phyloP scores from a whole-genome alignment of 2,329 filamentous ascomycete species.

The Penicillium oxalicum region DNA sequence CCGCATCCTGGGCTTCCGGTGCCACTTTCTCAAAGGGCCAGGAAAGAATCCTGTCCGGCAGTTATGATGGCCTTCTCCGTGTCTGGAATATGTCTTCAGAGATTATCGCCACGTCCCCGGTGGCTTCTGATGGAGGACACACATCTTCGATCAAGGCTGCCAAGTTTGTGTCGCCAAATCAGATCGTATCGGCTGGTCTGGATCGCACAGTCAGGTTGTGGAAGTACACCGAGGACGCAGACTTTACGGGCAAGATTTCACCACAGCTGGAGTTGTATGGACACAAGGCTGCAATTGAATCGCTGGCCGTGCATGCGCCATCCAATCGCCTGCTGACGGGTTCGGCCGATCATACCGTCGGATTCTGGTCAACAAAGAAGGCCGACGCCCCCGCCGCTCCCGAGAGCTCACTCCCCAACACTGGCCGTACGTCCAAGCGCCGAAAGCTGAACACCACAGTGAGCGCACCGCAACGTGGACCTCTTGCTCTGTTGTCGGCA shows the following conservation, averaged over 20 bases:
- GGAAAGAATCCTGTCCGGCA: constrained; percentile 78
- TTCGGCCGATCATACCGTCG: constrained; percentile 73
- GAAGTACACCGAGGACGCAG: constrained; percentile 69
- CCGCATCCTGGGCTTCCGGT: constrained; percentile 51
- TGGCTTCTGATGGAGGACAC: constrained; percentile 64
- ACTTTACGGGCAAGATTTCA: constrained; percentile 57
- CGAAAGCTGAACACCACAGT: constrained; percentile 63
- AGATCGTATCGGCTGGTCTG: constrained; percentile 75
- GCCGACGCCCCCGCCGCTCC: constrained; percentile 69
- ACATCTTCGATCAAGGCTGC: constrained; percentile 72
- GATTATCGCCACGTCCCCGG: constrained; percentile 68
- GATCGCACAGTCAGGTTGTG: constrained; percentile 84
- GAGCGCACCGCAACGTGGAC: constrained; percentile 63
- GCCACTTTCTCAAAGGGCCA: constrained; percentile 48
- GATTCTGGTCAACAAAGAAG: constrained; percentile 83
- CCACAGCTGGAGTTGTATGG: constrained; percentile 77
- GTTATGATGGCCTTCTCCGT: constrained; percentile 81
- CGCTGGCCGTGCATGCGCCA: constrained; percentile 65
- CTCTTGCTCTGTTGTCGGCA: constrained; percentile 65
- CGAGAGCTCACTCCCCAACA: constrained; percentile 60
- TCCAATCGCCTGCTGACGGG: constrained; percentile 78
- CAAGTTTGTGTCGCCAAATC: constrained; percentile 70
- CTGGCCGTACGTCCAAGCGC: constrained; percentile 62
- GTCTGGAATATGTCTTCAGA: constrained; percentile 89
- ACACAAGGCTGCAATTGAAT: constrained; percentile 68